These are phyloP conservation scores for Saccharomyces uvarum DNA, from an alignment of 1,139 yeast genomes.

Conservation along the genomic window DNA sequence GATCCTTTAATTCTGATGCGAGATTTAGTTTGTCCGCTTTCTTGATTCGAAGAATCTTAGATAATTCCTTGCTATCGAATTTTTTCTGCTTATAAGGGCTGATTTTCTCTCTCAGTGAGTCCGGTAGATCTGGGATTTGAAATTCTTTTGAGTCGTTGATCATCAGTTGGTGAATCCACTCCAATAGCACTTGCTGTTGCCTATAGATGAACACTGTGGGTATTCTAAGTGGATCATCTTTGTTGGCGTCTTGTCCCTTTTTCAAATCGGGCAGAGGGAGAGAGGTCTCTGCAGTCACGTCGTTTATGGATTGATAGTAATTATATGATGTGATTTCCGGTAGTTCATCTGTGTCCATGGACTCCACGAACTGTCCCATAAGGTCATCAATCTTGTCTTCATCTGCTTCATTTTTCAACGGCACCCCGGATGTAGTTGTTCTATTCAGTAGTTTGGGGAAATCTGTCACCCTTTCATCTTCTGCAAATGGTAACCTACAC, in stretches of 20 bases:
- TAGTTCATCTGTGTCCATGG: conserved; percentile 19
- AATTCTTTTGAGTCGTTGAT: conserved; percentile 13
- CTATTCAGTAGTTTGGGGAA: conserved; percentile 46
- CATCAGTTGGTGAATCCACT: conserved; percentile 21
- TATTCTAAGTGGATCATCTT: conserved; percentile 18
- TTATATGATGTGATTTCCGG: conserved; percentile 6
- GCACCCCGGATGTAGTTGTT: conserved; percentile 31
- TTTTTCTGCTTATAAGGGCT: conserved; percentile 10
- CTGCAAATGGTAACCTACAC: conserved; percentile 62
- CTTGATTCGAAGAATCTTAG: conserved; percentile 15
- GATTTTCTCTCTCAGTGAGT: conserved; percentile 10
- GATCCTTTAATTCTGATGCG: conserved; percentile 7
- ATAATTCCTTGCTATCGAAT: conserved; percentile 9
- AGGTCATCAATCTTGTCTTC: conserved; percentile 14
- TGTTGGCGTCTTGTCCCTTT: conserved; percentile 1
- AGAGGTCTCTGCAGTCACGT: conserved; percentile 9
- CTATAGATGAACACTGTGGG: conserved; percentile 24
- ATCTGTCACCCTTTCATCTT: conserved; percentile 61
- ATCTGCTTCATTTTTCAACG: conserved; percentile 21
- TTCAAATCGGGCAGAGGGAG: conserved; percentile 18
- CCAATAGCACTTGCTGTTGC: conserved; percentile 22
- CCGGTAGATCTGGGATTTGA: conserved; percentile 17
- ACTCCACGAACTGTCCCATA: conserved; percentile 24
- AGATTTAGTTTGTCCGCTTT: conserved; percentile 6
- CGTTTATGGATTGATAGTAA: conserved; percentile 12